Conservation (phyloP, 1,139 yeast genomes). For the Spencermartinsiella ligniputridi region DNA sequence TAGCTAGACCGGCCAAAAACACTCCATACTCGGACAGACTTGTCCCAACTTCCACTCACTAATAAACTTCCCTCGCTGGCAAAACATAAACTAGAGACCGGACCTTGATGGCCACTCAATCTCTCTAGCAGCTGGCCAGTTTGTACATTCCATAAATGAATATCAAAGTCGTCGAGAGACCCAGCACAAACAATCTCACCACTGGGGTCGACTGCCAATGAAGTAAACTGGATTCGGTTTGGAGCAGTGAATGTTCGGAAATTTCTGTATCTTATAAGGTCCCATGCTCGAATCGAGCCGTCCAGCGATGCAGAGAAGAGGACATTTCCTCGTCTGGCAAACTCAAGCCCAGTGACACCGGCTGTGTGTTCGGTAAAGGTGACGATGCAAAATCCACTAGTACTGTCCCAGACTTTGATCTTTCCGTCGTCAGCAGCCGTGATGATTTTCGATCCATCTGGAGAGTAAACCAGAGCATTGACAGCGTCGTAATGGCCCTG, state of each 20-base stretch:
- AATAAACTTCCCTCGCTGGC: constrained; percentile 66
- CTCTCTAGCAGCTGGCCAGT: constrained; percentile 87
- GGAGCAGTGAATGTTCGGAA: constrained; percentile 93
- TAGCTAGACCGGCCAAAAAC: constrained; percentile 73
- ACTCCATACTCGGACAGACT: constrained; percentile 89
- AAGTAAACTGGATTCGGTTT: constrained; percentile 78
- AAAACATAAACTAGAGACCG: constrained; percentile 82
- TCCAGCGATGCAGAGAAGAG: constrained; percentile 87
- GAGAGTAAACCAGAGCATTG: constrained; percentile 80
- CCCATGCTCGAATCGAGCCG: constrained; percentile 98
- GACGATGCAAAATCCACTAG: constrained; percentile 86
- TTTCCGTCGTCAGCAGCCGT: constrained; percentile 98
- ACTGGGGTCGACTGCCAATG: constrained; percentile 93
- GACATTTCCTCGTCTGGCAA: constrained; percentile 85
- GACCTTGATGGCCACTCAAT: constrained; percentile 92
- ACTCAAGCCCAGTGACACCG: constrained; percentile 81
- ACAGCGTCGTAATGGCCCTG: constrained; percentile 96
- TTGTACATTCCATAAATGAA: constrained; percentile 96
- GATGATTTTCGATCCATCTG: constrained; percentile 89
- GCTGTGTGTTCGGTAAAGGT: constrained; percentile 91
- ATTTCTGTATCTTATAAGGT: constrained; percentile 84
- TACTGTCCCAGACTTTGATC: constrained; percentile 92
- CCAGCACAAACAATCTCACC: constrained; percentile 98
- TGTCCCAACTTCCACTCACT: constrained; percentile 97
- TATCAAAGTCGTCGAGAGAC: constrained; percentile 81